Evolutionary conservation across 2,329 filamentous ascomycete species (phyloP).

Genomic region (Colletotrichum musae): DNA sequence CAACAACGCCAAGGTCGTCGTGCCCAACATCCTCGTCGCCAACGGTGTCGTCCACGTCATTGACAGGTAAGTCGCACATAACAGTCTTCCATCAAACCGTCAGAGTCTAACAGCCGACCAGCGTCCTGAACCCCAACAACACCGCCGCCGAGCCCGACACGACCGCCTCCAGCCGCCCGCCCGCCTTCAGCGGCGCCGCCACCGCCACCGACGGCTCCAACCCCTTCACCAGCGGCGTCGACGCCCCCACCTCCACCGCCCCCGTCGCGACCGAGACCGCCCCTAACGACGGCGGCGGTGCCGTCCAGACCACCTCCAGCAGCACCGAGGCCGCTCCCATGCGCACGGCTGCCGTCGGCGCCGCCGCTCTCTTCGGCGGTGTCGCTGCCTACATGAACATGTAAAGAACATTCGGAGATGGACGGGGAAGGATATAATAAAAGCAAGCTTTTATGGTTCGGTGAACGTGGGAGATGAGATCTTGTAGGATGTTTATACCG

Average conservation of each 20-base stretch:
- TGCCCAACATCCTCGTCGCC: constrained; percentile 63
- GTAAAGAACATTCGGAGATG: constrained; percentile 1
- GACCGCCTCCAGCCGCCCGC: constrained; percentile 59
- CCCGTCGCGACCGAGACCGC: constrained; percentile 50
- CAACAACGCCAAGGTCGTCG: constrained; percentile 64
- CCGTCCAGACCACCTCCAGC: constrained; percentile 49
- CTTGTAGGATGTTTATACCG: not conserved
- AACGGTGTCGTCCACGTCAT: constrained; percentile 73
- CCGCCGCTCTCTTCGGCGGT: constrained; percentile 62
- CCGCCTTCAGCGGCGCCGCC: constrained; percentile 69
- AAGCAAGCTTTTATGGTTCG: not conserved
- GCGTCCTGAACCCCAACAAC: constrained; percentile 71
- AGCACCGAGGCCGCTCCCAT: constrained; percentile 49
- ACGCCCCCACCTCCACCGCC: constrained; percentile 57
- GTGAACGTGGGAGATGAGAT: not conserved
- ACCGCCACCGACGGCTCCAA: constrained; percentile 58
- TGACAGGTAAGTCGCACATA: constrained; percentile 61
- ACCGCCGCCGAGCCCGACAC: constrained; percentile 59
- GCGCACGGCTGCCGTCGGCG: constrained; percentile 57
- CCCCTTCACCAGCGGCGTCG: constrained; percentile 70
- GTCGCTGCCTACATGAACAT: constrained; percentile 51
- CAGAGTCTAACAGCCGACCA: constrained; percentile 41
- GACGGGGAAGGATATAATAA: not conserved
- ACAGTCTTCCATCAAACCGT: not conserved
- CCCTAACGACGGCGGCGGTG: constrained; percentile 31